Evolutionary conservation across 208 protist species (phyloP), one percentile per base, ranked within the genome.

Genomic region (Herpetomonas tarakana): DNA sequence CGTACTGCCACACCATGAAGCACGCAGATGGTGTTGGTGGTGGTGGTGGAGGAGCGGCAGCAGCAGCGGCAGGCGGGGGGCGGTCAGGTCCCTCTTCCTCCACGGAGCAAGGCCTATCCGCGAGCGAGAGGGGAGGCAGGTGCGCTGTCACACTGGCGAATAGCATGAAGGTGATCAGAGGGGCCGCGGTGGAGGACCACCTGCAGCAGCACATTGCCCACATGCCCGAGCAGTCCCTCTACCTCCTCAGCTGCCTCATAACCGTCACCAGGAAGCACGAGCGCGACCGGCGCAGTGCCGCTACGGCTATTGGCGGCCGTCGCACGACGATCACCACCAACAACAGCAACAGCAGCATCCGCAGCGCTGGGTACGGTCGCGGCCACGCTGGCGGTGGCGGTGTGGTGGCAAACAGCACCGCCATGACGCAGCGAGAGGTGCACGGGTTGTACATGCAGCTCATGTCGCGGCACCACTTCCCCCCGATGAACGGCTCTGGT

Each of bases 171-270:
- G 62, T 85, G n/a, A 55, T 86, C 22, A 49, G 62, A 44, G 68
- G 70, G 21, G 65, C 59, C 9, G 68, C 58, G 24, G 81, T 87
- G 14, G 73, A 84, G 52, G 65, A 81, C 28, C 71, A 85, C 21
- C 71, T 86, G 1, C 68, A 82, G 50, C 69, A 72, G 39, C 72
- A 89, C 65, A 62, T 92, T 28, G 61, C 73, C 21, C 71, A 67
- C 3, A 81, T 92, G 62, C 81, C 86, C 27, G 82, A 93, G 68
- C 82, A 93, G 62, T 77, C 76, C 29, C 53, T 86, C 1, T 86
- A 86, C 64, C 80, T 93, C 3, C 70, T 93, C 3, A 79, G 86
- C 66, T 93, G 86, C 66, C 64, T 93, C 30, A 60, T 90, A 18
- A 81, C 90, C 7, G 66, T 93, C 9, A 75, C 71, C 16, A 53